A percentile compares a stretch with the other conserved stretches of the same genome.
These are phyloP conservation scores for Pleodorina starrii DNA, from an alignment of 139 green algal genomes.

Conservation along the genomic window DNA sequence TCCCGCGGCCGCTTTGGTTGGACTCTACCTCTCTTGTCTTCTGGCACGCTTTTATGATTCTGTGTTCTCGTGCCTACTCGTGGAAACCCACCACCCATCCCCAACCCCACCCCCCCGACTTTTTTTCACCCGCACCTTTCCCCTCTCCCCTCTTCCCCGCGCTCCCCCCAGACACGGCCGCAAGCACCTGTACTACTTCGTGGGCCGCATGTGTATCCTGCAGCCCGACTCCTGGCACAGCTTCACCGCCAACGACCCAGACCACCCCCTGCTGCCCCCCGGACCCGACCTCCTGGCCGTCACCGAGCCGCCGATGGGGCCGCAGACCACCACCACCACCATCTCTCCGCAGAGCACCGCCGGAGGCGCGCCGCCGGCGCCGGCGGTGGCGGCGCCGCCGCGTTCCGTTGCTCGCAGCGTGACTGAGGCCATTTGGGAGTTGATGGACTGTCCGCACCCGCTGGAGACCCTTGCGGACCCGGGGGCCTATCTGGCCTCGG, in stretches of 20 bases:
- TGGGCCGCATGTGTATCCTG: conserved; percentile 91
- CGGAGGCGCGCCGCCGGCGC: neutral
- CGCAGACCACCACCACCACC: neutral
- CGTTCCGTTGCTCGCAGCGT: conserved; percentile 21
- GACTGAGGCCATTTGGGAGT: conserved; percentile 75
- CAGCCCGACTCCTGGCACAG: conserved; percentile 83
- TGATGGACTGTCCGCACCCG: conserved; percentile 96
- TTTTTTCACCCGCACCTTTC: neutral
- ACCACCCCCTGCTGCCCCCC: conserved; percentile 90
- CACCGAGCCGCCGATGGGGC: no score
- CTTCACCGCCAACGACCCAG: conserved; percentile 65
- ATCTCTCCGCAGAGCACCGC: neutral
- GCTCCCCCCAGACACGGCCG: conserved; percentile 33
- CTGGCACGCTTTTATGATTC: no score
- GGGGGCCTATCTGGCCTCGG: conserved; percentile 85
- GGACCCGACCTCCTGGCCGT: conserved; percentile 83
- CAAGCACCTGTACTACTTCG: conserved; percentile 69
- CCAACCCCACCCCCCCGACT: no score
- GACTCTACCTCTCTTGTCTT: no score
- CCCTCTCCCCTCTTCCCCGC: no score
- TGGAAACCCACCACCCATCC: no score
- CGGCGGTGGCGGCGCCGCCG: neutral
- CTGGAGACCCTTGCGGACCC: conserved; percentile 93
- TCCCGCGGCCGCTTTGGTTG: no score
- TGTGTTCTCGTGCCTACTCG: no score